A percentile compares a stretch with the other conserved stretches of the same genome.
phyloP scores from a whole-genome alignment of 2,329 filamentous ascomycete genomes.

The Colletotrichum sp. region DNA sequence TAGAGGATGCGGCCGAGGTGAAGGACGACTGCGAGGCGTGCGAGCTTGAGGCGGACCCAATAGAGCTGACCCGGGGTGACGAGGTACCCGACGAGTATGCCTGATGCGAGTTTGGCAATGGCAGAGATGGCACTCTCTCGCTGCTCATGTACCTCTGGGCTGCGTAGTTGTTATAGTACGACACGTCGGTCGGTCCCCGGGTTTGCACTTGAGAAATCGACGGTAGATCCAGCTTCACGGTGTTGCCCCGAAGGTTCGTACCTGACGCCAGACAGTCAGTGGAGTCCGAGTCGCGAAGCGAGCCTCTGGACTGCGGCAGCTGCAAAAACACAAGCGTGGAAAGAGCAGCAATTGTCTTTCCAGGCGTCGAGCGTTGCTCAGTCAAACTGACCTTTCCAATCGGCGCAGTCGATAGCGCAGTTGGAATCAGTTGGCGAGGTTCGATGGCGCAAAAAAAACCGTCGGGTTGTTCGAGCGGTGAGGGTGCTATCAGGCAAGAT shows the following conservation, averaged over 20 bases:
- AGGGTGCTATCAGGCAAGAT: neutral
- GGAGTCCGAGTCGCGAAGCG: neutral
- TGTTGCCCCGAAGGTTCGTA: slow-evolving; percentile 48
- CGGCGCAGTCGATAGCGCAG: neutral
- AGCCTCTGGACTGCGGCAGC: neutral
- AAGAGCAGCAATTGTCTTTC: neutral
- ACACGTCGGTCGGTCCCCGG: slow-evolving; percentile 75
- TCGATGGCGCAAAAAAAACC: neutral
- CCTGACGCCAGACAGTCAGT: slow-evolving; percentile 1
- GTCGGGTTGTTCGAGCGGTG: neutral
- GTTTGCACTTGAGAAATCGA: slow-evolving; percentile 83
- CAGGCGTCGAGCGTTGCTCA: neutral
- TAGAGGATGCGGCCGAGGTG: slow-evolving; percentile 60
- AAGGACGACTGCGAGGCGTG: slow-evolving; percentile 61
- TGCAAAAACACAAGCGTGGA: neutral
- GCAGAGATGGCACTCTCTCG: slow-evolving; percentile 76
- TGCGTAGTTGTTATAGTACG: slow-evolving; percentile 73
- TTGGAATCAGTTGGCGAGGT: neutral
- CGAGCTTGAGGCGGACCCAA: slow-evolving; percentile 64
- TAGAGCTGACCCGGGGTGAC: slow-evolving; percentile 78
- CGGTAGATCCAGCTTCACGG: slow-evolving; percentile 94
- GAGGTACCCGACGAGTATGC: slow-evolving; percentile 74
- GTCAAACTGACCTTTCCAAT: neutral
- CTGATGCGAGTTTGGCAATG: slow-evolving; percentile 72
- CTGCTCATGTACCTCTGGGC: slow-evolving; percentile 68